These are phyloP conservation scores for Termitomyces sp. DNA, from an alignment of 768 basidiomycete genomes.

Conservation along the genomic window DNA sequence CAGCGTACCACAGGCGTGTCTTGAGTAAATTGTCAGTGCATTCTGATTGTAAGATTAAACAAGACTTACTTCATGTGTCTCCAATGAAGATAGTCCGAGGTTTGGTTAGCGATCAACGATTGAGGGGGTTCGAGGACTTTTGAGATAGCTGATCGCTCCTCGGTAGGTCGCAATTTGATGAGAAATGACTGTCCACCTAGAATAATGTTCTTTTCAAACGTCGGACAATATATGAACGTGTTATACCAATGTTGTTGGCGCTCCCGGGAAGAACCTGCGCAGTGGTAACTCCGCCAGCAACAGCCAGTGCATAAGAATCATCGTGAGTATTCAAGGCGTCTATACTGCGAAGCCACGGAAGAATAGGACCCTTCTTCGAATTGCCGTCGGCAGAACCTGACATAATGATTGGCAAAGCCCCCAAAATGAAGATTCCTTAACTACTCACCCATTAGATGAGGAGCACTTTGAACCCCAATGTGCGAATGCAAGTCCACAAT, in stretches of 20 bases:
- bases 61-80: constrained; percentile 67
- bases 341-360: constrained; percentile 63
- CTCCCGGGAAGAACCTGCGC: constrained; percentile 73
- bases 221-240: not conserved
- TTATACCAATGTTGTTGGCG: constrained; percentile 51
- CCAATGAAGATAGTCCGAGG: constrained; percentile 42
- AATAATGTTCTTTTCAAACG: not conserved
- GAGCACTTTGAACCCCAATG: constrained; percentile 30
- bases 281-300: constrained; percentile 71
- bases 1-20: constrained; percentile 56
- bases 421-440: not conserved
- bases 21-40: constrained; percentile 14
- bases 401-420: not conserved
- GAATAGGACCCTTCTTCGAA: constrained; percentile 43
- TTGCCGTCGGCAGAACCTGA: constrained; percentile 49
- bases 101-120: constrained; percentile 34
- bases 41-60: not conserved
- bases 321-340: constrained; percentile 79
- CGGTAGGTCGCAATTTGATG: constrained; percentile 70
- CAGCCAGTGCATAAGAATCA: constrained; percentile 46
- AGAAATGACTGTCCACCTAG: constrained; percentile 73
- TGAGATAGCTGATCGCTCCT: constrained; percentile 60
- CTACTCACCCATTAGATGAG: constrained; percentile 22
- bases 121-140: constrained; percentile 74
- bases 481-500: constrained; percentile 45